phyloP scores from a whole-genome alignment of 2,329 filamentous ascomycete genomes.

The Hyphodiscus sp. region DNA sequence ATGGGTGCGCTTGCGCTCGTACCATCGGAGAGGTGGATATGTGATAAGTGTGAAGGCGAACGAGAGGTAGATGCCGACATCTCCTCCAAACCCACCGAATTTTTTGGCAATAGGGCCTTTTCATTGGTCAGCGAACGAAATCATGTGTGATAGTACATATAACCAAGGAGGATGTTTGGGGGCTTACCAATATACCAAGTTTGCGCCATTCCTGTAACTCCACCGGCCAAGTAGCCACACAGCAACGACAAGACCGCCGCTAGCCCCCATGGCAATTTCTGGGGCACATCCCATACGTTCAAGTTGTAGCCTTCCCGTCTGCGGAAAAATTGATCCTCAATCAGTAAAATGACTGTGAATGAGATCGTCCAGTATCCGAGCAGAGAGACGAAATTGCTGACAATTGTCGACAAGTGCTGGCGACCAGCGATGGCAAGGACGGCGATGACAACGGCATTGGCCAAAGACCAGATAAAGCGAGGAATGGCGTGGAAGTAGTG shows the following conservation, averaged over 20 bases:
- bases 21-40: constrained; percentile 23
- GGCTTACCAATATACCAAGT: constrained; percentile 27
- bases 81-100: constrained; percentile 25
- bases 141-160: too few relatives aligned
- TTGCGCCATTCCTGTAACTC: constrained; percentile 27
- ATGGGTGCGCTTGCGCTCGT: constrained; percentile 24
- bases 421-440: constrained; percentile 26
- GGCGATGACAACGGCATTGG: constrained; percentile 24
- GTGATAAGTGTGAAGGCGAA: constrained; percentile 23
- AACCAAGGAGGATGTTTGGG: background rate
- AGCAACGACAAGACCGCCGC: constrained; percentile 26
- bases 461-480: constrained; percentile 28
- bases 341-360: constrained; percentile 26
- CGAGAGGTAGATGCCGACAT: constrained; percentile 26
- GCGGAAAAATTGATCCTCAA: constrained; percentile 26
- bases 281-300: constrained; percentile 23
- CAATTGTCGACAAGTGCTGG: constrained; percentile 23
- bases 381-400: constrained; percentile 26
- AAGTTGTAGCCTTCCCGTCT: constrained; percentile 24
- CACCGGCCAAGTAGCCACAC: constrained; percentile 25
- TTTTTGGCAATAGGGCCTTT: constrained; percentile 24
- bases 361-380: constrained; percentile 29
- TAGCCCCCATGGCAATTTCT: constrained; percentile 24
- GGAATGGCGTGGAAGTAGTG: constrained; percentile 30
- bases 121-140: background rate